These are phyloP conservation scores for Phlebiopsis flavidoalba DNA, from an alignment of 768 basidiomycete species.

Conservation along the genomic window DNA sequence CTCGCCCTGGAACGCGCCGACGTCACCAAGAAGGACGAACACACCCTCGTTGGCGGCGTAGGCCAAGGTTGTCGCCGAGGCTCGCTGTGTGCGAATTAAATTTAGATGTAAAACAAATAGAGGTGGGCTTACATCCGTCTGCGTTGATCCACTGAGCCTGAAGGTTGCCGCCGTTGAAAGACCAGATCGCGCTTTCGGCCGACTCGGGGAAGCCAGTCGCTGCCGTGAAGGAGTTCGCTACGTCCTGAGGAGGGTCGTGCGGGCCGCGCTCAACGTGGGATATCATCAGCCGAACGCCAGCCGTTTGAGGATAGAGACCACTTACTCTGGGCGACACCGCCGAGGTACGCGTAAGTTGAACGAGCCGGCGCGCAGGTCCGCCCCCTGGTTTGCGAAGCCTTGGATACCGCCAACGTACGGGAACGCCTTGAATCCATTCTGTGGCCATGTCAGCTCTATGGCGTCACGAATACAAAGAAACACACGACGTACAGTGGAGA, in stretches of 20 bases:
- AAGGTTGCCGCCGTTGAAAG: constrained; percentile 7
- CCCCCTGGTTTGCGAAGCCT: constrained; percentile 7
- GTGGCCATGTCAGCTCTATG: neutral
- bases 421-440: constrained; percentile 11
- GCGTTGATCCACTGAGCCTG: constrained; percentile 18
- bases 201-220: constrained; percentile 7
- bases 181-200: constrained; percentile 21
- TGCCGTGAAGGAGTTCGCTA: constrained; percentile 16
- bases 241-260: neutral
- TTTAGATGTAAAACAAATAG: neutral
- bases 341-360: constrained; percentile 15
- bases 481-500: constrained; percentile 11
- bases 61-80: neutral
- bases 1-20: neutral
- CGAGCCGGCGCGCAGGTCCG: neutral
- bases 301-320: neutral
- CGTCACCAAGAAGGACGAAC: constrained; percentile 10
- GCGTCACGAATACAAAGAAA: too few relatives aligned
- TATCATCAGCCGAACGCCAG: neutral
- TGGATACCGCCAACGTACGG: constrained; percentile 9
- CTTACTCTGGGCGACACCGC: constrained; percentile 12
- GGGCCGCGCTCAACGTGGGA: constrained; percentile 2
- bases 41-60: constrained; percentile 8
- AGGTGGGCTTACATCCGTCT: constrained; percentile 13
- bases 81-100: neutral